Base-by-base conservation (phyloP, 192 early-diverging fungal genomes). In the Lobosporangium transversale region DNA sequence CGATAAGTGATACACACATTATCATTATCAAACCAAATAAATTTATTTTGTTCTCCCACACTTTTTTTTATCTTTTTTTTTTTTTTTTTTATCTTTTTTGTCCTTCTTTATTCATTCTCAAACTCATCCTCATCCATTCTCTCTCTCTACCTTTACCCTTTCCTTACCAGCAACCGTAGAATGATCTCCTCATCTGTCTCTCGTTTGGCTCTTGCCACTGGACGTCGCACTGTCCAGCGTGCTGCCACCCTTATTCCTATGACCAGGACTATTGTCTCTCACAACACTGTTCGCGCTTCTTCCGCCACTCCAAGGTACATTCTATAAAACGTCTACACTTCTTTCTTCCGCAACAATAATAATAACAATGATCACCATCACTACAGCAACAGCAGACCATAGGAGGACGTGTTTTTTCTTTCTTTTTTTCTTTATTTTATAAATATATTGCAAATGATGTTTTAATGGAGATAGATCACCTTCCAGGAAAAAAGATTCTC, bases 231-330 rank as follows among this genome's bases (percentile, higher is more conserved):
- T 44, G 70, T 60, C 45, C 58, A 67, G 51, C 73, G 63, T 58
- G 65, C 58, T 33, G 73, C 73, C 36, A 59, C 73, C 44, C 64
- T 76, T 30, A 58, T 67, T 4, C 73, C 73, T 36, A 51, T 67
- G 45, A 33, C 73, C 53, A 66, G 64, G 23, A 47, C 64, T 58
- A 60, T 61, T 33, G 64, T 56, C 53, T 70, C 80, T 36, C 59
- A 57, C 33, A 66, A 61, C 58, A 51, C 73, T 43, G 70, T 52
- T 49, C 84, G 84, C 54, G 31, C 82, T 31, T 80, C 81, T 79
- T 76, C 82, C 47, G 36, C 69, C 37, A 63, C 78, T 18, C 49
- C 76, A 58, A 82, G 80, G 69, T 62, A 45, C n/a, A n/a, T n/a
- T n/a, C n/a, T n/a, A n/a, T n/a, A 35, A 37, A 18, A 37, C 37